phyloP scores from a whole-genome alignment of 1,284 basidiomycete genomes.

The Papiliotrema fonsecae region DNA sequence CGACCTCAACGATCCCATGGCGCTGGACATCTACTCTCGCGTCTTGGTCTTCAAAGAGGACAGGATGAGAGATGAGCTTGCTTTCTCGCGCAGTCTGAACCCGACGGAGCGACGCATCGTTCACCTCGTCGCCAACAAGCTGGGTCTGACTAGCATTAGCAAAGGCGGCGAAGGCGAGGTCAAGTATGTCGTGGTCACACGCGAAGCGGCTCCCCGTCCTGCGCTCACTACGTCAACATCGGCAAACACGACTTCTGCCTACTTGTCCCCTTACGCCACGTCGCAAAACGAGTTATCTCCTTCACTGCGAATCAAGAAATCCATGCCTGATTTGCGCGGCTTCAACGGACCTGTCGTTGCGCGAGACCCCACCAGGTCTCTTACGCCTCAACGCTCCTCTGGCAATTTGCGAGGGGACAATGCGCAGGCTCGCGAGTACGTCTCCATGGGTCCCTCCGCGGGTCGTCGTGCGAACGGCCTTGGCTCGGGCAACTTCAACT shows the following conservation, averaged over 20 bases:
- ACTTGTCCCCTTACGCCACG: constrained; percentile 38
- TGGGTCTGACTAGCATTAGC: constrained; percentile 90
- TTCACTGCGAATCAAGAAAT: constrained; percentile 82
- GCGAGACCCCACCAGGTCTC: constrained; percentile 71
- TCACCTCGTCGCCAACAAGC: constrained; percentile 91
- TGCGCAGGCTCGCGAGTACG: constrained; percentile 48
- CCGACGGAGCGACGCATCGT: constrained; percentile 87
- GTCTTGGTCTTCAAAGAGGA: constrained; percentile 98
- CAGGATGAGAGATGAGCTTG: constrained; percentile 93
- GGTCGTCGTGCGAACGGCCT: constrained; percentile 24
- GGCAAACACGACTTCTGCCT: constrained; percentile 60
- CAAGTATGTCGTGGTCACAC: constrained; percentile 83
- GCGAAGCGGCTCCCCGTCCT: constrained; percentile 36
- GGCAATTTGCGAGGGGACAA: constrained; percentile 87
- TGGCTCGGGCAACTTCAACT: constrained; percentile 14
- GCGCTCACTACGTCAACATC: constrained; percentile 50
- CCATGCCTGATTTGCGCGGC: constrained; percentile 65
- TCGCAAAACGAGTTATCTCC: constrained; percentile 57
- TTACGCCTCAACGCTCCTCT: constrained; percentile 76
- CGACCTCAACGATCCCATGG: constrained; percentile 92
- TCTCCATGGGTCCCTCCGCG: constrained; percentile 33
- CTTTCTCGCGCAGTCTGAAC: constrained; percentile 80
- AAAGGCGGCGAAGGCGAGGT: constrained; percentile 90
- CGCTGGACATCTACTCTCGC: constrained; percentile 94
- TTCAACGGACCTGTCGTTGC: constrained; percentile 59